Evolutionary conservation across 2,329 filamentous ascomycete genomes (phyloP).

Genomic region (Fusarium mundagurra): DNA sequence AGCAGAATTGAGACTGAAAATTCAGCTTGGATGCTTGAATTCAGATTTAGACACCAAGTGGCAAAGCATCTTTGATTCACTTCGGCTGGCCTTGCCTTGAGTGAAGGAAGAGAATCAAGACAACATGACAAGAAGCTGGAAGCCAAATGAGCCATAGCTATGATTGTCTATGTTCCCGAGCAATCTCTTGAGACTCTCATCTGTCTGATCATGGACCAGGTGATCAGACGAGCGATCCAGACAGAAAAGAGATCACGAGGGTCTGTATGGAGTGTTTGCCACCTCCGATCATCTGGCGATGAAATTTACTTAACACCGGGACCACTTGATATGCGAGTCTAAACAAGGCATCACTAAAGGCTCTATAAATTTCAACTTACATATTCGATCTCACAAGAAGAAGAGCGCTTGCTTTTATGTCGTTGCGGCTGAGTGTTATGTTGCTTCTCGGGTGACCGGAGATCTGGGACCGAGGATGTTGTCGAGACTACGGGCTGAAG

Average conservation of each 20-base stretch:
- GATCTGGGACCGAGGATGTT: slow-evolving; percentile 9
- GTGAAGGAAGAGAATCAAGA: neutral
- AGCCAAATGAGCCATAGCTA: neutral
- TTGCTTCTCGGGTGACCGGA: neutral
- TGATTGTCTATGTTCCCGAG: too few species aligned
- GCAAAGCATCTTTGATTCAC: neutral
- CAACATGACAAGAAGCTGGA: neutral
- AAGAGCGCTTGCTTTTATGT: neutral
- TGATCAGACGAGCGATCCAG: too few species aligned
- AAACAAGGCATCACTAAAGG: fast-evolving
- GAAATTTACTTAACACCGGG: neutral
- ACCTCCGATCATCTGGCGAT: neutral
- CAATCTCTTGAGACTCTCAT: fast-evolving
- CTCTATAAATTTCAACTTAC: neutral
- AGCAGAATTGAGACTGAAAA: neutral
- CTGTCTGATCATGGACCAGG: too few species aligned
- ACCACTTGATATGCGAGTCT: neutral
- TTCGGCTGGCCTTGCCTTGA: neutral
- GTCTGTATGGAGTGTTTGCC: neutral
- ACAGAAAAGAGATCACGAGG: neutral
- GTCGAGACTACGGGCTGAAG: neutral
- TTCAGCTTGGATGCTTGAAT: neutral
- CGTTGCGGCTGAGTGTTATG: neutral
- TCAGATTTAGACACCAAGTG: neutral
- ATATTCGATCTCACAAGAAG: fast-evolving